Conservation (phyloP, 768 basidiomycete species). For the Artomyces pyxidatus region DNA sequence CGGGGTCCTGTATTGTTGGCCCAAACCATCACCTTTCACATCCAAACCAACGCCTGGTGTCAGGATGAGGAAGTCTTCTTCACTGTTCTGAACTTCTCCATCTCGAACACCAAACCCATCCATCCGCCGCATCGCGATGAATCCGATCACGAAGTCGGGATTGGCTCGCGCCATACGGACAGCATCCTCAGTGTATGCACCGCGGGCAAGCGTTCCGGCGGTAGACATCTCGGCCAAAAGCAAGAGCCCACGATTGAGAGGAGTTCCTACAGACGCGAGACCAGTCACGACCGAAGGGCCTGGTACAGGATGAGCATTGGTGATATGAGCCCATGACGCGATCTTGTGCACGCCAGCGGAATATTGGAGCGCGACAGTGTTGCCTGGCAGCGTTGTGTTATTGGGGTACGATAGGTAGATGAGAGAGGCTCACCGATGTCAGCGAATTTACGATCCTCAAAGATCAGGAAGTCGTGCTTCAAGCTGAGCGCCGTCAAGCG, state of each 20-base stretch:
- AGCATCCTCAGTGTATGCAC: constrained; percentile 75
- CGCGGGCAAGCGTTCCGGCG: constrained; percentile 75
- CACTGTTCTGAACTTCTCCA: constrained; percentile 4
- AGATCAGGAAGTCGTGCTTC: constrained; percentile 90
- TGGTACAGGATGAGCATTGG: constrained; percentile 93
- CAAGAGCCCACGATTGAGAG: constrained; percentile 78
- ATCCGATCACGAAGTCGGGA: constrained; percentile 89
- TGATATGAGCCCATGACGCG: constrained; percentile 92
- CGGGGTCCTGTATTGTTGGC: constrained; percentile 81
- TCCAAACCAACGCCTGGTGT: constrained; percentile 92
- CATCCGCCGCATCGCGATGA: constrained; percentile 86
- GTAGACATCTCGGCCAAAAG: constrained; percentile 97
- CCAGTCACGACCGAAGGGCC: constrained; percentile 95
- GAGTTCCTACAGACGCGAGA: constrained; percentile 77
- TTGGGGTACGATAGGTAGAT: not conserved
- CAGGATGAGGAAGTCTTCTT: constrained; percentile 81
- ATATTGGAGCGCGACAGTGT: constrained; percentile 94
- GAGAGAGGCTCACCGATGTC: constrained; percentile 70
- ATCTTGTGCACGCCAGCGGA: constrained; percentile 89
- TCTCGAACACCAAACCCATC: constrained; percentile 46
- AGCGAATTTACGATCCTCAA: constrained; percentile 98
- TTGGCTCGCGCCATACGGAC: constrained; percentile 81
- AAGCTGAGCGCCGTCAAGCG: constrained; percentile 60
- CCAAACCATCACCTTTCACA: constrained; percentile 35
- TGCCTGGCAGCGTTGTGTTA: constrained; percentile 46